Evolutionary conservation across 495 filamentous ascomycete species (phyloP).

Genomic region (Hypoxylon subgilvum): DNA sequence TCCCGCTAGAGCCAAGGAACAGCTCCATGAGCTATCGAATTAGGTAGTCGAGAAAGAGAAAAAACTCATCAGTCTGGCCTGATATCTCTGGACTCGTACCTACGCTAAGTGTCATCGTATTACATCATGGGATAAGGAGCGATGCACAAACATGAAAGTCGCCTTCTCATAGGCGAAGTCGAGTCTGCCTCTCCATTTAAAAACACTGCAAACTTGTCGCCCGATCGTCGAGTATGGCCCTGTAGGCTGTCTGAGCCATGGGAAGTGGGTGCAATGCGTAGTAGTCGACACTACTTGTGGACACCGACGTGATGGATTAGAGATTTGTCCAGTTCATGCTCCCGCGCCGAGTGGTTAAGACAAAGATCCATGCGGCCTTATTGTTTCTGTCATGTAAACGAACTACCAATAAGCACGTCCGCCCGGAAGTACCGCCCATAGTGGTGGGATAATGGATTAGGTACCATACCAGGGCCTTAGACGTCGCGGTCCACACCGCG

Average conservation of each 20-base stretch:
- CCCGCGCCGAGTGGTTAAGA: slow-evolving; percentile 15
- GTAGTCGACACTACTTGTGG: slow-evolving; percentile 20
- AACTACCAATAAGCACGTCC: slow-evolving; percentile 26
- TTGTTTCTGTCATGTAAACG: slow-evolving; percentile 26
- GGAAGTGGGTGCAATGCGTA: slow-evolving; percentile 21
- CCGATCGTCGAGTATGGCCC: neutral
- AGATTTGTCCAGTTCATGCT: slow-evolving; percentile 14
- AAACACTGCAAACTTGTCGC: slow-evolving; percentile 3
- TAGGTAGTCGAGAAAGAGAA: slow-evolving; percentile 4
- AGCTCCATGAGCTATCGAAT: too few relatives aligned
- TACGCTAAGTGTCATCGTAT: neutral
- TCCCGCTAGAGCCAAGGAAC: too few relatives aligned
- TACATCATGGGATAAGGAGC: neutral
- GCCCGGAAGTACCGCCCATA: slow-evolving; percentile 18
- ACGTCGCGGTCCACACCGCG: slow-evolving; percentile 6
- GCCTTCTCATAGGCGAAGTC: slow-evolving; percentile 4
- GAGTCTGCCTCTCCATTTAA: slow-evolving; percentile 24
- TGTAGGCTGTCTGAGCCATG: neutral
- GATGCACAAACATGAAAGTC: neutral
- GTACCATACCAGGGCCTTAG: slow-evolving; percentile 9
- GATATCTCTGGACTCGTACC: slow-evolving; percentile 19
- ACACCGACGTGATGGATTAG: slow-evolving; percentile 25
- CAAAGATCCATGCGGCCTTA: slow-evolving; percentile 22
- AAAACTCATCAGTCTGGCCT: slow-evolving; percentile 25
- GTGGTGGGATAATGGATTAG: slow-evolving; percentile 37